Base-by-base conservation (phyloP, 202 grass and related monocot genomes). In the Schoenoplectus tabernaemontani region DNA sequence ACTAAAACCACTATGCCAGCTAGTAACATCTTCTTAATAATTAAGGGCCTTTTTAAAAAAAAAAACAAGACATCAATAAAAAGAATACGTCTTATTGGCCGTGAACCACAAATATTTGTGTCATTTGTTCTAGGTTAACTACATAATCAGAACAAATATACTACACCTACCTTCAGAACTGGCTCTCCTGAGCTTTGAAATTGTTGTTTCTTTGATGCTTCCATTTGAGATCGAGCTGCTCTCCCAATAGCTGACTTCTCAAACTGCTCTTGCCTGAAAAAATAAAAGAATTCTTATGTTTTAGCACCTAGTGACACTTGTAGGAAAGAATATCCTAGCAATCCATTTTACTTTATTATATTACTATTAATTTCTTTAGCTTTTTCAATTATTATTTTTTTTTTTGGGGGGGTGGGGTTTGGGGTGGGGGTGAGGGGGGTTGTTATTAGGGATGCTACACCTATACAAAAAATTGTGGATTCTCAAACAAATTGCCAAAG, bases 191-290 rank as follows among this genome's bases (percentile, higher is more conserved):
- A 83, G 81, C 85, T 86, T 24, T 90, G 77, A 53, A 70, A 69
- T 68, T 86, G 90, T 5, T 87, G 64, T 86, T 96, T 90, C 88
- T 99, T 99, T 69, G 88, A 86, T 7, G 91, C 96, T 37, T 91
- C 91, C 72, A 99, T 95, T 76, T 99, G 90, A 65, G 88, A 85
- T 79, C 84, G 78, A 30, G 92, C 96, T 56, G 96, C 96, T 84
- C 92, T 86, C 79, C 96, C 92, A 43, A 85, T 83, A 11, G 96
- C 88, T 28, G 96, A 99, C 80, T 89, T 99, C 1, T 99, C 90
- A 48, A 86, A 99, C 78, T 95, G 75, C 30, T 85, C 81, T 42
- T 99, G 90, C 71, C 96, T 99, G 79, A 60, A 78, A 42, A 44
- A 48, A 65, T 13, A 69, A 2, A 28, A 28, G 28, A 28, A 28